These are phyloP conservation scores for Prototheca cutis DNA, from an alignment of 163 green algal species.

Conservation along the genomic window DNA sequence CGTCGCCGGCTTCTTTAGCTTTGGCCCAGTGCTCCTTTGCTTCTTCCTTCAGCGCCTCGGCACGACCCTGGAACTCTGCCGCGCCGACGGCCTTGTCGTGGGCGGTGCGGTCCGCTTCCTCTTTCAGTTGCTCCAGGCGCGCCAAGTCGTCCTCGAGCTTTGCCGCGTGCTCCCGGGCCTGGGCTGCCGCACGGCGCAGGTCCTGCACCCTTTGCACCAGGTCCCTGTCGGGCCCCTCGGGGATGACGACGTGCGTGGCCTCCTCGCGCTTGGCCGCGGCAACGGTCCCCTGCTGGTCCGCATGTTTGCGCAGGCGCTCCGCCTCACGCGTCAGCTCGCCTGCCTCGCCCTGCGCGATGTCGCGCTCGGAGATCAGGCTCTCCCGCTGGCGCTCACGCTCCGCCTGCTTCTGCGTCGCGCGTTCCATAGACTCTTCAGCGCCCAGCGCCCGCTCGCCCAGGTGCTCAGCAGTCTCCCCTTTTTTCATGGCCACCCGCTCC, in stretches of 20 bases:
- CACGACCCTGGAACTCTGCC: not conserved
- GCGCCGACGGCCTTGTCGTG: not conserved
- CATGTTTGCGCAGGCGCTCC: not conserved
- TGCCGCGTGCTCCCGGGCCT: not conserved
- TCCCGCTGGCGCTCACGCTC: constrained; percentile 17
- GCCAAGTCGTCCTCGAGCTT: not conserved
- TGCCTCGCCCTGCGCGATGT: constrained; percentile 8
- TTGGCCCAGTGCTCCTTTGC: constrained; percentile 7
- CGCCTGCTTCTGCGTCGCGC: constrained; percentile 15
- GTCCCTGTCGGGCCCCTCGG: not conserved
- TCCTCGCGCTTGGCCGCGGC: constrained; percentile 1
- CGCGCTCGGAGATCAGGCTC: constrained; percentile 4
- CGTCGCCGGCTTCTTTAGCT: constrained; percentile 9
- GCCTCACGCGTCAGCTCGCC: constrained; percentile 11
- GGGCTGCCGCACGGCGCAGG: not conserved
- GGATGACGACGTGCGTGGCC: not conserved
- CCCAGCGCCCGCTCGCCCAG: constrained; percentile 7
- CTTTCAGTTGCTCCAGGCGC: not conserved
- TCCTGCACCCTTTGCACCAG: not conserved
- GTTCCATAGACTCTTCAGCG: constrained; percentile 1
- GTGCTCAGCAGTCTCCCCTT: constrained; percentile 12
- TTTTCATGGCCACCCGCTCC: constrained; percentile 8
- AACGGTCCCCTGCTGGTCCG: constrained; percentile 7
- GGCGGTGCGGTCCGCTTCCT: not conserved
- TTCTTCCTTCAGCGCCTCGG: not conserved